Percentiles rank a stretch among this genome's conserved stretches.
Conservation (phyloP, 441 rosid genomes). For the Gossypium gossypioides region DNA sequence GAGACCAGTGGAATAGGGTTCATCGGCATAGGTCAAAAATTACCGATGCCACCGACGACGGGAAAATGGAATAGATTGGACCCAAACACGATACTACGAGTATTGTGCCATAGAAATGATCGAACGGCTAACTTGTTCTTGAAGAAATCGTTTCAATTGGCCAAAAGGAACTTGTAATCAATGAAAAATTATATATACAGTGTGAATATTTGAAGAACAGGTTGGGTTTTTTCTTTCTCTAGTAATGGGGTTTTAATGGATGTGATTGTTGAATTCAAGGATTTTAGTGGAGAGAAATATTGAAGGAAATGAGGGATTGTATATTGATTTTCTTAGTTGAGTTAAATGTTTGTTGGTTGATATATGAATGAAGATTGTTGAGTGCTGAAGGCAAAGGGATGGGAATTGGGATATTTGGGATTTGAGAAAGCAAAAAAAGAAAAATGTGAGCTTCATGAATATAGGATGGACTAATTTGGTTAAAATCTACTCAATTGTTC, state of each 20-base stretch:
- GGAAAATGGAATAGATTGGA: slow-evolving; percentile 51
- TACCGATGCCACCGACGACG: slow-evolving; percentile 77
- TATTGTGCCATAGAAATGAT: slow-evolving; percentile 74
- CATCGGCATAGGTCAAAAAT: slow-evolving; percentile 42
- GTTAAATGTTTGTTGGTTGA: too few species aligned
- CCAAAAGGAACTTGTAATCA: slow-evolving; percentile 33
- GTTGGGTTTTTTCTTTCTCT: not conserved
- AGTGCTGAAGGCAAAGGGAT: too few species aligned
- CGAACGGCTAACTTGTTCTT: slow-evolving; percentile 54
- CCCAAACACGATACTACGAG: slow-evolving; percentile 35
- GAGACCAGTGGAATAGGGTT: slow-evolving; percentile 55
- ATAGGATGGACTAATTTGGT: too few species aligned
- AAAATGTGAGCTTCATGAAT: too few species aligned
- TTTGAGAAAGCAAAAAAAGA: too few species aligned
- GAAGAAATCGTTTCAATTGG: slow-evolving; percentile 61
- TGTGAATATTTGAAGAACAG: not conserved
- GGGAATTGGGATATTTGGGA: too few species aligned
- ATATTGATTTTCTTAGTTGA: too few species aligned
- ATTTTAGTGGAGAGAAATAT: not conserved
- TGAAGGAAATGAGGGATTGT: too few species aligned
- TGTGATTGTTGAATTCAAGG: not conserved
- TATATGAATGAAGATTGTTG: too few species aligned
- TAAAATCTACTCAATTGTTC: too few species aligned
- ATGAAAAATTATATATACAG: slow-evolving; percentile 3
- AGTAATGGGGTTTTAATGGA: not conserved